These are phyloP conservation scores for Verticillium nubilum DNA, from an alignment of 2,329 filamentous ascomycete species.

Conservation along the genomic window DNA sequence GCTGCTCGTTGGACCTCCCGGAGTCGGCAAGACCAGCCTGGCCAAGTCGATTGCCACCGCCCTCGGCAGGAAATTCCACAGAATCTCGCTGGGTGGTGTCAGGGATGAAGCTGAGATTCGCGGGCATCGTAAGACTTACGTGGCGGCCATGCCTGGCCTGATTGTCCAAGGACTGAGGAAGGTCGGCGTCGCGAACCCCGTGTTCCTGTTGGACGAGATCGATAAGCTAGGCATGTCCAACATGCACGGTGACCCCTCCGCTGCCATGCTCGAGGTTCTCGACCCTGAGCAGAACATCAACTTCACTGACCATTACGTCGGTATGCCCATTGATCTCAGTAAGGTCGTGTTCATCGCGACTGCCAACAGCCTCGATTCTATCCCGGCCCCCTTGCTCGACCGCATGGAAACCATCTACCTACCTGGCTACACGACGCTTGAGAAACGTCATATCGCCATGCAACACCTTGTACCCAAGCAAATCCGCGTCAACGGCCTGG, in stretches of 20 bases:
- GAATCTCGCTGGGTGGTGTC: constrained; percentile 93
- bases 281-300: constrained; percentile 95
- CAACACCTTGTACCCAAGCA: constrained; percentile 96
- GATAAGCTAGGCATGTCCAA: constrained; percentile 92
- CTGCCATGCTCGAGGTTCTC: constrained; percentile 95
- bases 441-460: constrained; percentile 92
- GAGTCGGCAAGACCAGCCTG: constrained; percentile 92
- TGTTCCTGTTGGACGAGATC: constrained; percentile 94
- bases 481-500: constrained; percentile 81
- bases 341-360: constrained; percentile 98
- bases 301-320: constrained; percentile 94
- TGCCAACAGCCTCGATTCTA: constrained; percentile 90
- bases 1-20: constrained; percentile 86
- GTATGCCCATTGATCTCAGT: constrained; percentile 90
- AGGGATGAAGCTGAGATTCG: constrained; percentile 95
- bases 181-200: constrained; percentile 90
- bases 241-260: constrained; percentile 91
- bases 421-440: constrained; percentile 91
- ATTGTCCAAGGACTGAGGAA: constrained; percentile 93
- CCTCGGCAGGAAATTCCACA: constrained; percentile 90
- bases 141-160: constrained; percentile 96
- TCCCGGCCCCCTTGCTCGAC: constrained; percentile 87
- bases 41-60: constrained; percentile 90
- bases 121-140: constrained; percentile 90
- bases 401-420: constrained; percentile 95